Conservation (phyloP, 1,284 basidiomycete species). For the Tilletia caries region DNA sequence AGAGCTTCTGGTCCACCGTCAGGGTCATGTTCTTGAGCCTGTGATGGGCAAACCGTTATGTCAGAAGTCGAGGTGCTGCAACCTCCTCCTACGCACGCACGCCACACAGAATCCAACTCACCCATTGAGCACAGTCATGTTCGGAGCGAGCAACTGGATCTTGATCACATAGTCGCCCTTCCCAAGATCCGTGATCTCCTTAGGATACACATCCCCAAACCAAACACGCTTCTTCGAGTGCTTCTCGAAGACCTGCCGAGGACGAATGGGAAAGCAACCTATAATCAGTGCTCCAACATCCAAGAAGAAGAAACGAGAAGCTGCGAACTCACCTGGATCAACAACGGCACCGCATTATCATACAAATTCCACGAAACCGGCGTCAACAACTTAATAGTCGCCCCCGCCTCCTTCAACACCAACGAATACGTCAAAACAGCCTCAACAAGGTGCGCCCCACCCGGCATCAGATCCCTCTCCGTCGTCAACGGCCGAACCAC, state of each 20-base stretch:
- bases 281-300: not conserved
- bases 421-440: conserved; percentile 52
- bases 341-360: conserved; percentile 49
- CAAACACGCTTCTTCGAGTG: conserved; percentile 40
- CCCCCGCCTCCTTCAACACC: conserved; percentile 42
- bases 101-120: not conserved
- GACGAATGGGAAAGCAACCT: not conserved
- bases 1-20: conserved; percentile 47
- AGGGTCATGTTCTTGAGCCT: conserved; percentile 45
- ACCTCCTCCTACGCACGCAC: not conserved
- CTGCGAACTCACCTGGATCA: conserved; percentile 28
- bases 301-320: not conserved
- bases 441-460: conserved; percentile 48
- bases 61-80: not conserved
- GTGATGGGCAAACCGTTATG: not conserved
- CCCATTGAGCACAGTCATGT: conserved; percentile 43
- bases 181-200: conserved; percentile 41
- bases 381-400: conserved; percentile 39
- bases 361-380: conserved; percentile 50
- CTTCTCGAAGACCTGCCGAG: conserved; percentile 38
- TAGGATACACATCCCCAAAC: conserved; percentile 53
- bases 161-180: conserved; percentile 53
- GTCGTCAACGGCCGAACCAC: conserved; percentile 41
- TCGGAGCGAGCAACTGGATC: conserved; percentile 46
- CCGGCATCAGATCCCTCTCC: conserved; percentile 45